Conservation (phyloP, 345 rosid genomes). For the Fremontodendron californicum region DNA sequence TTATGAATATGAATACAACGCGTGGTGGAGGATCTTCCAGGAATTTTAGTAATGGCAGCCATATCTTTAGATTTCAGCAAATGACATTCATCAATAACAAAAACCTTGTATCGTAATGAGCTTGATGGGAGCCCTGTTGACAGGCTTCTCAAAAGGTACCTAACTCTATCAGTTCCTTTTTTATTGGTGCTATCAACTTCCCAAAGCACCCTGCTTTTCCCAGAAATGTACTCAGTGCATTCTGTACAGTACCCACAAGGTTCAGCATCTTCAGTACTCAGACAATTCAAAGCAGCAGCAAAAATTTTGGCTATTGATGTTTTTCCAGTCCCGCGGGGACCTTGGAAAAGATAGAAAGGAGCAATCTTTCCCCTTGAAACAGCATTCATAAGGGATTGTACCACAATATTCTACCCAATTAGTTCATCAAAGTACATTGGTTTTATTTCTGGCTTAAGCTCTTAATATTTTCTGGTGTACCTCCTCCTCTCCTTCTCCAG, state of each 20-base stretch:
- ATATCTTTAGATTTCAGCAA: constrained; percentile 77
- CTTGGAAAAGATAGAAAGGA: constrained; percentile 92
- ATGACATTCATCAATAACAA: constrained; percentile 89
- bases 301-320: constrained; percentile 86
- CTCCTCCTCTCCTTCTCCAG: constrained; percentile 68
- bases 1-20: constrained; percentile 77
- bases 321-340: constrained; percentile 95
- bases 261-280: constrained; percentile 52
- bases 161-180: constrained; percentile 60
- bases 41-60: constrained; percentile 88
- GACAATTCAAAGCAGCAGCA: constrained; percentile 82
- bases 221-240: constrained; percentile 72
- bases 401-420: constrained; percentile 88
- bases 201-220: constrained; percentile 58
- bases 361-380: constrained; percentile 74
- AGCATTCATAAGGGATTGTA: constrained; percentile 75
- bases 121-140: constrained; percentile 41
- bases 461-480: constrained; percentile 52
- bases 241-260: constrained; percentile 86
- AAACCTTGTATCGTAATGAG: constrained; percentile 55
- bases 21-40: constrained; percentile 73
- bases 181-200: constrained; percentile 79
- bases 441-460: constrained; percentile 87
- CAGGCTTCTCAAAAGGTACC: constrained; percentile 58
- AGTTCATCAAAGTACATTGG: constrained; percentile 80